These are phyloP conservation scores for Colletotrichum sidae DNA, from an alignment of 2,329 filamentous ascomycete genomes.

Conservation along the genomic window DNA sequence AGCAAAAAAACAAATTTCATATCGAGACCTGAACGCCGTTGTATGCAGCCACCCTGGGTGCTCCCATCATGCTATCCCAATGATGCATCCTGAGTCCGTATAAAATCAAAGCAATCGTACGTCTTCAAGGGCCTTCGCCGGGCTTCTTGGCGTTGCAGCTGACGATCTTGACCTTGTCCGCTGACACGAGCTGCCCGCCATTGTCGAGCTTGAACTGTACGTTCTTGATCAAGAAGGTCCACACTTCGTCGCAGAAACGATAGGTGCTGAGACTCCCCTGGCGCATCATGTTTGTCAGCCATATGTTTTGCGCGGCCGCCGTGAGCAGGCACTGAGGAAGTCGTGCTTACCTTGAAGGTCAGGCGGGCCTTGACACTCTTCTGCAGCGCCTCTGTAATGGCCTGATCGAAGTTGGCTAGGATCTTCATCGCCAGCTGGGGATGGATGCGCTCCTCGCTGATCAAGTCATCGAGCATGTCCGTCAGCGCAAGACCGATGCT, in stretches of 20 bases:
- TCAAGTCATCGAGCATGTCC: conserved; percentile 96
- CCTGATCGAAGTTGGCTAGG: conserved; percentile 92
- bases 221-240: conserved; percentile 99
- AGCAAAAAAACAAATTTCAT: conserved; percentile 8
- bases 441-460: conserved; percentile 94
- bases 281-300: conserved; percentile 1
- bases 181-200: conserved; percentile 75
- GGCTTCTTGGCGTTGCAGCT: conserved; percentile 91
- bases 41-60: conserved; percentile 32
- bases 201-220: conserved; percentile 99
- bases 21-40: conserved; percentile 29
- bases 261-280: conserved; percentile 98
- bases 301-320: not conserved
- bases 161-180: conserved; percentile 98
- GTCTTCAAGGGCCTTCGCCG: conserved; percentile 50
- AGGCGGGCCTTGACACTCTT: conserved; percentile 92
- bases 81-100: conserved; percentile 11
- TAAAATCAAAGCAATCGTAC: not conserved
- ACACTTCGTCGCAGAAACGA: conserved; percentile 99
- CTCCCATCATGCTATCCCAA: conserved; percentile 10
- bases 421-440: conserved; percentile 99
- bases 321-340: not conserved
- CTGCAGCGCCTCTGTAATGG: conserved; percentile 89
- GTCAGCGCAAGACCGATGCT: conserved; percentile 95
- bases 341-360: conserved; percentile 85